Evolutionary conservation across 768 basidiomycete species (phyloP), one percentile per base, ranked within the genome.

Genomic region (Fomitopsis serialis): DNA sequence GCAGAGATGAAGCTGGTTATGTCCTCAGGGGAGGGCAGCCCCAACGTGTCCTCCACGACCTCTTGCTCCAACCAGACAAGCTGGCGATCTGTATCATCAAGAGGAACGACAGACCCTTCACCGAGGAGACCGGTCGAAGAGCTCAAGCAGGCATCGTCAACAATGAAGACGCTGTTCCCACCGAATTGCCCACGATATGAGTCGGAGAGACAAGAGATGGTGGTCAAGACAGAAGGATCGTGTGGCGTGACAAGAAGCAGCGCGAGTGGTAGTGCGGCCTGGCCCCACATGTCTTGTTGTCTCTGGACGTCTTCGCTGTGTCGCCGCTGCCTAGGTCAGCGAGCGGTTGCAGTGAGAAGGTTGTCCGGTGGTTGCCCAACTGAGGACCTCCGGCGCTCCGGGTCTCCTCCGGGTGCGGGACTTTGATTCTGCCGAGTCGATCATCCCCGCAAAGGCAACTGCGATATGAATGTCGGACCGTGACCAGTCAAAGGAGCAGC

Each of bases 21-120:
- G 32, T 58, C 54, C 23, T 66, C 59, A 24, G 61, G 64, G 17
- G 66, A 53, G 42, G 68, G 60, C 13, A 65, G 66, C 36, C 63
- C 54, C 22, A 84, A 63, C n/a, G 68, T 53, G 7, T 61, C 56
- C 25, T 86, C 83, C 43, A 85, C 63, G 8, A 76, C 72, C 35
- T 76, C 69, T 52, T 83, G 76, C 56, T 85, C 77, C 6, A 87
- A 56, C 85, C 84, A 86, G 6, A 85, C 76, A 24, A 86, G 76
- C 32, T 64, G 59, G 48, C 27, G 45, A 4, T 37, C n/a, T 4
- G 22, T 35, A 2, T 23, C 23, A 2, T 27, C 6, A 2, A 57
- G 44, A 4, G 64, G 63, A 10, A 63, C 42, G 42, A 75, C 34
- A 62, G 59, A 40, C 62, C 71, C 29, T 60, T 61, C 17, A 54